Evolutionary conservation across 2,329 filamentous ascomycete species (phyloP).

Genomic region (Penicillium sp.): DNA sequence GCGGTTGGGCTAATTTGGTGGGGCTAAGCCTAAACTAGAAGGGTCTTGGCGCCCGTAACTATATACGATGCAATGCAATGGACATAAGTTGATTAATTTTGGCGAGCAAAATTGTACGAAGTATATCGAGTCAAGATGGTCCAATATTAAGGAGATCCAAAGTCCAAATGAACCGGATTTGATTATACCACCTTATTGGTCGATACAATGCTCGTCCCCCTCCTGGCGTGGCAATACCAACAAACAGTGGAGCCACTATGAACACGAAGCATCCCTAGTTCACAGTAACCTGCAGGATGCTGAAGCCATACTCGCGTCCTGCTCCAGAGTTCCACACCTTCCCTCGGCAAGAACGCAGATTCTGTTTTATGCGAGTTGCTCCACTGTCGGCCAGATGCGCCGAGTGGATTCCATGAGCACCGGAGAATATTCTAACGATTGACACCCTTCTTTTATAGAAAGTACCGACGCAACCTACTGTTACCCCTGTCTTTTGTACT

Average conservation of each 20-base stretch:
- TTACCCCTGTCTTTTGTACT: neutral
- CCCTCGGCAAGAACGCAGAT: neutral
- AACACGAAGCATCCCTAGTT: conserved; percentile 3
- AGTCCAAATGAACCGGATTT: no score
- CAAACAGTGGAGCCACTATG: conserved; percentile 2
- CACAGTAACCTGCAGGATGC: neutral
- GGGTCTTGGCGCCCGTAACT: neutral
- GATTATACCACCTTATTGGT: neutral
- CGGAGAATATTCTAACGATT: neutral
- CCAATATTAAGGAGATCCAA: neutral
- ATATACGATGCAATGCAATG: neutral
- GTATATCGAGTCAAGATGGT: no score
- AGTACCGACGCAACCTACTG: neutral
- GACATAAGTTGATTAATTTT: neutral
- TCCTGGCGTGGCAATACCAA: conserved; percentile 1
- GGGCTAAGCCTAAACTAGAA: no score
- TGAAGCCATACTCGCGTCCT: neutral
- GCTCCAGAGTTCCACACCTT: neutral
- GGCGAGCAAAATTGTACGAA: neutral
- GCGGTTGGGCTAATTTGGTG: no score
- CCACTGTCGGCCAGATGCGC: neutral
- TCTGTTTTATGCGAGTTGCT: neutral
- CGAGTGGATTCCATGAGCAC: neutral
- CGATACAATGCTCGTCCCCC: no score
- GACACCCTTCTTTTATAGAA: neutral